Evolutionary conservation across 192 early-diverging fungal genomes (phyloP), one percentile per base, ranked within the genome.

Genomic region (Coemansia erecta): DNA sequence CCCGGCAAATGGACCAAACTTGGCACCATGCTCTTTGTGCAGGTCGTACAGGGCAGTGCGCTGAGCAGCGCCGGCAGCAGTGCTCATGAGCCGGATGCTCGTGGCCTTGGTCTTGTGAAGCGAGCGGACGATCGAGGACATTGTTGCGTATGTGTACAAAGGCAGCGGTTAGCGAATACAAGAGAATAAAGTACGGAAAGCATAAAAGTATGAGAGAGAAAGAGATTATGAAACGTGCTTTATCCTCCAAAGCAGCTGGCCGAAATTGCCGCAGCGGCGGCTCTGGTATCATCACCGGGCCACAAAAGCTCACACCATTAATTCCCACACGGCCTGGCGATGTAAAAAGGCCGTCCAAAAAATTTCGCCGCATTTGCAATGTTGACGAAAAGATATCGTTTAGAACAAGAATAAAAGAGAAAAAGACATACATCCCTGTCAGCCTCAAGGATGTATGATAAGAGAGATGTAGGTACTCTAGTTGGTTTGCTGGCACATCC

Each of bases 1-100:
- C 6, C 95, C 97, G 60, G 97, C 97, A 81, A 97, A 98, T 33
- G 92, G 91, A 14, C 95, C 95, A 89, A 98, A 97, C 83, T 93
- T 96, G 41, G 90, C 97, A 22, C 93, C 93, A 60, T 95, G 82
- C 66, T 83, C 64, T 39, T 93, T 85, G 82, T 98, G 97, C 61
- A 94, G 94, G 68, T 96, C 92, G 71, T 94, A 88, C 2, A 98
- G 84, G 4, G 91, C 83, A 8, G 94, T 98, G 58, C 86, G 82
- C 74, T 90, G 88, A 56, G 59, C 11, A 8, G 63, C 56, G 44
- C 48, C 58, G 14, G 63, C 56, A 41, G 50, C 61, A n/a, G 68
- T 64, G 61, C 61, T 68, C 68, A 77, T 77, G 5, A 64, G 47
- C 11, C 75, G 69, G 10, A 28, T 21, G 46, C 64, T 46, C 12